Evolutionary conservation across 1,139 yeast genomes (phyloP), one percentile per base, ranked within the genome.

Genomic region (Candida sp.): DNA sequence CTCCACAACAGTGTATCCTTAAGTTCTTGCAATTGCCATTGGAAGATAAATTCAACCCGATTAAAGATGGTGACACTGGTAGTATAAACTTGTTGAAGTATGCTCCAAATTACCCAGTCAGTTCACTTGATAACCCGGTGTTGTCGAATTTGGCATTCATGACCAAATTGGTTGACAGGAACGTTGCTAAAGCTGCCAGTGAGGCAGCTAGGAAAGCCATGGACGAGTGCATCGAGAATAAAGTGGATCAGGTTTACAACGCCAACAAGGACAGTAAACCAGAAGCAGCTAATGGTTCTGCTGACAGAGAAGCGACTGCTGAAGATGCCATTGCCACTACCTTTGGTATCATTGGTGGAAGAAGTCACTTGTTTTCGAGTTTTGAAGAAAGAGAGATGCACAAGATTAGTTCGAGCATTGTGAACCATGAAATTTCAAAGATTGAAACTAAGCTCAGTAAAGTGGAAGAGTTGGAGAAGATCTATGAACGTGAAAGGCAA

Each of bases 61-160:
- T 81, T 59, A 65, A 64, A 48, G 69, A 86, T 45, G 77, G 77
- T n/a, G 73, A 70, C 50, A 75, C 73, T 42, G 74, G 73, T 12
- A 75, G 75, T 17, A 73, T 77, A 35, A 58, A 65, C 34, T 88
- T 96, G n/a, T 77, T 93, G 58, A 89, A 87, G 63, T 92, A 82
- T 68, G 88, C 94, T 3, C 86, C 96, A 3, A 88, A 88, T 63
- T 78, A 93, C 51, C 97, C 98, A 6, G 86, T 90, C 44, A 85
- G 91, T 47, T 83, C 91, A 42, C 84, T 87, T 28, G 98, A 94
- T 61, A 94, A 94, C 66, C 99, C 99, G 1, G 93, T 94, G 3
- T 81, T 94, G 74, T 88, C 96, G 35, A 94, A 96, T 35, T 81
- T 94, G 56, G 86, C 97, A 4, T 94, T 93, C 68, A 76, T 96